A percentile compares a stretch with the other conserved stretches of the same genome.
These are phyloP conservation scores for Trametes coccinea DNA, from an alignment of 768 basidiomycete species.

Conservation along the genomic window DNA sequence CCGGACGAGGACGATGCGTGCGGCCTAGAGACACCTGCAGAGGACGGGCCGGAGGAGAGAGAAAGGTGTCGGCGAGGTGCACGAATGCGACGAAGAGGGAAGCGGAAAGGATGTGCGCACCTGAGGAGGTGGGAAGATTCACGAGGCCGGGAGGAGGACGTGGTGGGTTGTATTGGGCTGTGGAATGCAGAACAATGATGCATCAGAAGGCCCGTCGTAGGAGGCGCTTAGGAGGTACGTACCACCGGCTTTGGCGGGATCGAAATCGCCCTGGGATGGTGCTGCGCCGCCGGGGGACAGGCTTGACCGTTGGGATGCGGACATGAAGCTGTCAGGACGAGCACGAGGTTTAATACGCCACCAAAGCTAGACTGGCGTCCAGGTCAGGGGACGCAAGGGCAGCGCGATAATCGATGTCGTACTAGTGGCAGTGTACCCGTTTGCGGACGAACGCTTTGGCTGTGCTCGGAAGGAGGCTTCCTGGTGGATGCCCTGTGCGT, in stretches of 20 bases:
- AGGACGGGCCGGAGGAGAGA: background rate
- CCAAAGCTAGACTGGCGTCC: background rate
- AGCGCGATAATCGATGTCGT: conserved; percentile 9
- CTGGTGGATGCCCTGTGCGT: background rate
- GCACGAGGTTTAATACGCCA: conserved; percentile 19
- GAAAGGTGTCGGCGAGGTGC: background rate
- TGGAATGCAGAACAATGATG: conserved; percentile 20
- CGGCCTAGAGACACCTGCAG: conserved; percentile 4
- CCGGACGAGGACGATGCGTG: conserved; percentile 9
- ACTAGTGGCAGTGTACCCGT: conserved; percentile 8
- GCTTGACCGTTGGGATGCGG: conserved; percentile 17
- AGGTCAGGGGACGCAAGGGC: conserved; percentile 1
- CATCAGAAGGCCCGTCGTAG: conserved; percentile 10
- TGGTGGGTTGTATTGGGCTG: conserved; percentile 7
- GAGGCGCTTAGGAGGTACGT: conserved; percentile 15
- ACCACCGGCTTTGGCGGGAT: conserved; percentile 16
- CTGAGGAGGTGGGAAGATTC: conserved; percentile 21
- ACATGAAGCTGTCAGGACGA: conserved; percentile 17
- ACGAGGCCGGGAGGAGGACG: conserved; percentile 2
- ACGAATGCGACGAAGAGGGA: background rate
- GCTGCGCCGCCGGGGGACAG: conserved; percentile 15
- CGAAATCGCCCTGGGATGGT: conserved; percentile 9
- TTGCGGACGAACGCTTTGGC: conserved; percentile 5
- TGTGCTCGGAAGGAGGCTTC: conserved; percentile 3
- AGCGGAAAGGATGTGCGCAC: conserved; percentile 7